phyloP scores from a whole-genome alignment of 2,329 filamentous ascomycete species.

The Trichoderma sp. region DNA sequence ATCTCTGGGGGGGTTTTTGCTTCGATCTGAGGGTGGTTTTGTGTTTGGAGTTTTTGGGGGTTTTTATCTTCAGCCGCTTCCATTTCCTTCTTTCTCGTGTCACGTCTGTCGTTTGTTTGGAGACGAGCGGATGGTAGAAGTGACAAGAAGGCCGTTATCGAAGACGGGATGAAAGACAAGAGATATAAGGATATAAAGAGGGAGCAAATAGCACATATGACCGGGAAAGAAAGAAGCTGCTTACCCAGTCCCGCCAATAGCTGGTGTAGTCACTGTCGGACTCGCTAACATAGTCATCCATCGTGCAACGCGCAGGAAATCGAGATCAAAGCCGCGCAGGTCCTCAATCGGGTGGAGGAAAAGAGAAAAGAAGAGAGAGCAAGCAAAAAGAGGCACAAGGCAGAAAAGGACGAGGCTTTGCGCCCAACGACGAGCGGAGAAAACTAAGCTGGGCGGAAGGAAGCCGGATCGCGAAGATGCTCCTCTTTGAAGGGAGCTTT shows the following conservation, averaged over 20 bases:
- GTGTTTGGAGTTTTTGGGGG: not conserved
- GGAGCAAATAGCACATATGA: not conserved
- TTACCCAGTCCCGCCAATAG: conserved; percentile 99
- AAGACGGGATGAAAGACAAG: not conserved
- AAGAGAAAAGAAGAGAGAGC: too few relatives aligned
- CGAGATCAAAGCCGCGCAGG: not conserved
- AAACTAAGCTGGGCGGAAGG: not conserved
- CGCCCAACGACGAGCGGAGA: too few relatives aligned
- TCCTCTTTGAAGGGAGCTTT: too few relatives aligned
- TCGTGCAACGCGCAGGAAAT: conserved; percentile 45
- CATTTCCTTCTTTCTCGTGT: too few relatives aligned
- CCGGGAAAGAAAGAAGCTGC: conserved; percentile 43
- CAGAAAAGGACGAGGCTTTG: too few relatives aligned
- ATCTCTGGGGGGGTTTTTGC: not conserved
- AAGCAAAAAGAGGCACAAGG: too few relatives aligned
- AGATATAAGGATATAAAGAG: not conserved
- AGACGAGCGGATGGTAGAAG: not conserved
- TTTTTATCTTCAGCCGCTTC: not conserved
- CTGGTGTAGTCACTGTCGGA: conserved; percentile 99
- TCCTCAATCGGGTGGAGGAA: not conserved
- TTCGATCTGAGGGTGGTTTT: not conserved
- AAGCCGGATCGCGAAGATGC: too few relatives aligned
- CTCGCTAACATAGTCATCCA: conserved; percentile 98
- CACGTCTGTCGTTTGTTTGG: not conserved
- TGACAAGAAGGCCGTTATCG: not conserved